Evolutionary conservation across 805 yeast species (phyloP).

Genomic region (Candida nemodendra): DNA sequence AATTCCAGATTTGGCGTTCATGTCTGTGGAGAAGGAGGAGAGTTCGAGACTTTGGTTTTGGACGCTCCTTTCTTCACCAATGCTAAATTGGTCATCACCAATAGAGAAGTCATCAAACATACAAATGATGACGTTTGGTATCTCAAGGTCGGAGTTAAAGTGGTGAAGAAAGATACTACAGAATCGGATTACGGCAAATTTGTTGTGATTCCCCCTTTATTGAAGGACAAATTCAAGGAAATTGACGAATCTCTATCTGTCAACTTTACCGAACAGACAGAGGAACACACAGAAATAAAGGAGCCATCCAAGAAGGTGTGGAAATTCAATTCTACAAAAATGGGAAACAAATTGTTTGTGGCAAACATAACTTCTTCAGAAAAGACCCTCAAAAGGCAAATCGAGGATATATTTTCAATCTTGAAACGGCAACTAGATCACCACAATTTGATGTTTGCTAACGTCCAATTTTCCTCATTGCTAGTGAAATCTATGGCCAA

Average conservation of each 20-base stretch:
- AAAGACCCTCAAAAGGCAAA: slow-evolving; percentile 42
- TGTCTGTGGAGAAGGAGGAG: slow-evolving; percentile 99
- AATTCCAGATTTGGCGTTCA: slow-evolving; percentile 76
- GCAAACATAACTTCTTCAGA: slow-evolving; percentile 41
- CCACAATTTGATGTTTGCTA: slow-evolving; percentile 36
- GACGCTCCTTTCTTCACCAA: slow-evolving; percentile 82
- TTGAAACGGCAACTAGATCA: slow-evolving; percentile 36
- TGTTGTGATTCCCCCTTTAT: slow-evolving; percentile 36
- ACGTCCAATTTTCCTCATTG: slow-evolving; percentile 60
- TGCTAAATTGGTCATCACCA: slow-evolving; percentile 44
- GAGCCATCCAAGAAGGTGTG: slow-evolving; percentile 1
- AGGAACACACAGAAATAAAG: not conserved
- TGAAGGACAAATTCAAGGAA: slow-evolving; percentile 40
- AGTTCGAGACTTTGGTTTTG: slow-evolving; percentile 88
- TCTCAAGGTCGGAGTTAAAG: slow-evolving; percentile 52
- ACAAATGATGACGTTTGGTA: slow-evolving; percentile 71
- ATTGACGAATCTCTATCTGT: slow-evolving; percentile 8
- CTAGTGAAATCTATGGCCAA: slow-evolving; percentile 61
- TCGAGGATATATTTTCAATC: slow-evolving; percentile 46
- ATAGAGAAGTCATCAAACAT: slow-evolving; percentile 42
- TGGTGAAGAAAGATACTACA: slow-evolving; percentile 32
- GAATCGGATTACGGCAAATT: slow-evolving; percentile 14
- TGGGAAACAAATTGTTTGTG: slow-evolving; percentile 37
- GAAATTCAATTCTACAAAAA: slow-evolving; percentile 15
- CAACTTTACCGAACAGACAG: not conserved